Evolutionary conservation across 352 stramenopile genomes (phyloP), one percentile per base, ranked within the genome.

Genomic region (Blastocystis sp.): DNA sequence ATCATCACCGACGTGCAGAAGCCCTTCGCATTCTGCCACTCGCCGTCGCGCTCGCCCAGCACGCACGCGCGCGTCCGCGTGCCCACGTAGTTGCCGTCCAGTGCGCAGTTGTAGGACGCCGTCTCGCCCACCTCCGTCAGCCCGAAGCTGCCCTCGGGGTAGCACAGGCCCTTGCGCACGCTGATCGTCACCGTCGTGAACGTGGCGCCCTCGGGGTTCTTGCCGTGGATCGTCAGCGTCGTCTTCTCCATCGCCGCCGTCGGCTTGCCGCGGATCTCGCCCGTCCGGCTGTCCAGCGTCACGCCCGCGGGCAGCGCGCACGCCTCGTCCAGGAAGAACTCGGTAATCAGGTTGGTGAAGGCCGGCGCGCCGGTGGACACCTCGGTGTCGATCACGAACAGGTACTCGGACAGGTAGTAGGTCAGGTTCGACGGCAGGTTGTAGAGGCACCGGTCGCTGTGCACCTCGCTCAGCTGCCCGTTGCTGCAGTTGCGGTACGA

Each of bases 161-260:
- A 34, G 48, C 71, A 81, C n/a, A n/a, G 2, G 41, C 71, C 71
- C 28, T 66, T 81, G n/a, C 28, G 34, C 4, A 81, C 56, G n/a
- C 38, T 38, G 52, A 81, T 81, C 34, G 38, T 66, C 10, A 81
- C 66, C 10, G 48, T 65, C 34, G 71, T 65, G 23, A 81, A 62
- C 7, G 71, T 65, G 38, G 52, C 48, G 23, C 71, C 71, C 28
- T 45, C 71, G 5, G 34, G 10, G 43, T 81, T 81, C 71, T 81
- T 81, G 11, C 71, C 71, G 43, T 81, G 66, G 59, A 81, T 64
- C 71, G 71, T 81, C 21, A 52, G 66, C 0, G 71, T 59, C 34
- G 11, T n/a, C 53, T 66, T 38, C 38, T n/a, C 71, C 9, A 21
- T 48, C 28, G 64, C 43, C 28, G 45, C 48, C 21, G 38, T 81